Percentiles rank a stretch among this genome's conserved stretches.
These are phyloP conservation scores for Paratrypanosoma confusum DNA, from an alignment of 208 protist species.

Conservation along the genomic window DNA sequence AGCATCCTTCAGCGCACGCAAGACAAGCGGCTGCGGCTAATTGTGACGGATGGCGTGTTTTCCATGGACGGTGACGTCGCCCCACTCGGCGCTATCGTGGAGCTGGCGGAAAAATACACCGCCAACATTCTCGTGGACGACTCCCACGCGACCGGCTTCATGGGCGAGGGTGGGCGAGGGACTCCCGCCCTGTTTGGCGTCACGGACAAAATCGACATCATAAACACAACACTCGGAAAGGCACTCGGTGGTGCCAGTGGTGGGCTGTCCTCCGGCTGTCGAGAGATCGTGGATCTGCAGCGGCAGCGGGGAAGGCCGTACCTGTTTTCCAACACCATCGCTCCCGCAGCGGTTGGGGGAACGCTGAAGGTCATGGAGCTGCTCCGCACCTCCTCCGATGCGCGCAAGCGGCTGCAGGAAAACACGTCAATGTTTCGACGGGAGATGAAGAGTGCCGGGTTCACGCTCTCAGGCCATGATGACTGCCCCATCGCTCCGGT, in stretches of 20 bases:
- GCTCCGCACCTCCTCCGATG: slow-evolving; percentile 11
- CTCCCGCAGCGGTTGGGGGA: slow-evolving; percentile 68
- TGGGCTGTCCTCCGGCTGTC: slow-evolving; percentile 26
- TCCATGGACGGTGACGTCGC: slow-evolving; percentile 85
- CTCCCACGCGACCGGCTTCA: slow-evolving; percentile 73
- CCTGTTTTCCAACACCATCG: slow-evolving; percentile 83
- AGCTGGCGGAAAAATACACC: slow-evolving; percentile 63
- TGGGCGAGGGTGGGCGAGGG: slow-evolving; percentile 56
- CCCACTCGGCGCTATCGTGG: slow-evolving; percentile 63
- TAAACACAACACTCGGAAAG: slow-evolving; percentile 77
- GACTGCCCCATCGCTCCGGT: slow-evolving; percentile 76
- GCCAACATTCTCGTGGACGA: slow-evolving; percentile 74
- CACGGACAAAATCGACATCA: slow-evolving; percentile 50
- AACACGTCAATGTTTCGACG: slow-evolving; percentile 71
- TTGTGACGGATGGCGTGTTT: slow-evolving; percentile 81
- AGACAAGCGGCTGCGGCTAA: slow-evolving; percentile 44
- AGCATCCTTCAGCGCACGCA: slow-evolving; percentile 36
- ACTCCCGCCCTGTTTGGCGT: slow-evolving; percentile 48
- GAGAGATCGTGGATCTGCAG: slow-evolving; percentile 69
- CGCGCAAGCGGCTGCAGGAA: slow-evolving; percentile 18
- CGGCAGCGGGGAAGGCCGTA: slow-evolving; percentile 73
- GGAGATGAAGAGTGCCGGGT: slow-evolving; percentile 49
- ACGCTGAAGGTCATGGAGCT: slow-evolving; percentile 53
- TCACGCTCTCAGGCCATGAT: slow-evolving; percentile 43
- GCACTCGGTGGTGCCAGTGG: slow-evolving; percentile 61